Conservation (phyloP, 306 rosid genomes). For the Rubus parviflorus region DNA sequence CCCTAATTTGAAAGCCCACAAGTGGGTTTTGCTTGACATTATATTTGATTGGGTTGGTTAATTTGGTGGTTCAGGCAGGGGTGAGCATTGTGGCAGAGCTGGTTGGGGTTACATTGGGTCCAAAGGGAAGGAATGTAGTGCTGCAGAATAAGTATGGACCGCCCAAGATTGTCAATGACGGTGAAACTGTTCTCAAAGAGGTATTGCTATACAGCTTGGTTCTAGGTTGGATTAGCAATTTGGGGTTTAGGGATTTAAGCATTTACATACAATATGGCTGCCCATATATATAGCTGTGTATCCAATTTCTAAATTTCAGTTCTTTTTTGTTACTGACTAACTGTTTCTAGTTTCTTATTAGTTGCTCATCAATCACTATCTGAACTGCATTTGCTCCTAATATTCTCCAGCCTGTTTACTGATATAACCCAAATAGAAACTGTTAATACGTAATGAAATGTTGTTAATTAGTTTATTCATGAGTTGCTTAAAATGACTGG, state of each 20-base stretch:
- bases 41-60: constrained; percentile 9
- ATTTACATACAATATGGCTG: not conserved
- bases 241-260: not conserved
- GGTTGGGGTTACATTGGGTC: constrained; percentile 91
- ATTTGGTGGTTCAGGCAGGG: constrained; percentile 62
- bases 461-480: not conserved
- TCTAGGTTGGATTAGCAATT: not conserved
- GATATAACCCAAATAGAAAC: not conserved
- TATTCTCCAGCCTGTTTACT: not conserved
- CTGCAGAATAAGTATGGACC: constrained; percentile 86
- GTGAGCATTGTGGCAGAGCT: constrained; percentile 82
- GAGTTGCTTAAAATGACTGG: not conserved
- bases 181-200: constrained; percentile 92
- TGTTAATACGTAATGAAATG: not conserved
- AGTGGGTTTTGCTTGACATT: constrained; percentile 15
- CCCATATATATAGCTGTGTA: not conserved
- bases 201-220: constrained; percentile 26
- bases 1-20: not conserved
- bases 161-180: constrained; percentile 91
- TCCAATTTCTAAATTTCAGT: not conserved
- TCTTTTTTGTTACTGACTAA: not conserved
- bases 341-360: not conserved
- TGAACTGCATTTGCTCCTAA: not conserved
- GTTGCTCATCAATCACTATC: not conserved
- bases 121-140: constrained; percentile 92